phyloP scores from a whole-genome alignment of 495 filamentous ascomycete species.

The Rusavskia elegans region DNA sequence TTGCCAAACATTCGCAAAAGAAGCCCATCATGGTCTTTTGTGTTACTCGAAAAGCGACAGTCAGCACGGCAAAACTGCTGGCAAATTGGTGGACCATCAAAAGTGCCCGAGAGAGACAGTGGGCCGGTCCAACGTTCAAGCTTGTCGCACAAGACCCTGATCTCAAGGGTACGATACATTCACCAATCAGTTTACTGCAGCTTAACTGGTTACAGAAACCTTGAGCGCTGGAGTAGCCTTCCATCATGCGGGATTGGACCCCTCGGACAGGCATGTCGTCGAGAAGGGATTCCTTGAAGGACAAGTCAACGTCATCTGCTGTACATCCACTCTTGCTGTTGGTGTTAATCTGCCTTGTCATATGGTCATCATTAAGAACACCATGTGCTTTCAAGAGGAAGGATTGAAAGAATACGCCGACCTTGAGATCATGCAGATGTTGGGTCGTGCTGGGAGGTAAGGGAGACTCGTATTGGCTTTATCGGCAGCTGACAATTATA shows the following conservation, averaged over 20 bases:
- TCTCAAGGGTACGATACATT: conserved; percentile 32
- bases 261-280: conserved; percentile 49
- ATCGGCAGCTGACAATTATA: background rate
- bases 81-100: conserved; percentile 48
- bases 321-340: conserved; percentile 85
- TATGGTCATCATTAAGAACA: conserved; percentile 86
- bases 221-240: conserved; percentile 67
- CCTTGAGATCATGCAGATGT: conserved; percentile 96
- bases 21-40: conserved; percentile 95
- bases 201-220: conserved; percentile 27
- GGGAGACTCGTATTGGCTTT: background rate
- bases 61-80: conserved; percentile 58
- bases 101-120: conserved; percentile 39
- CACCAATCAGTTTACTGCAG: background rate
- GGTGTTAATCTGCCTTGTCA: conserved; percentile 90
- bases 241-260: conserved; percentile 79
- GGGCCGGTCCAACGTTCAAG: conserved; percentile 44
- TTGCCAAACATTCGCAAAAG: conserved; percentile 53
- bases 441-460: conserved; percentile 70
- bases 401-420: conserved; percentile 67
- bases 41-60: conserved; percentile 64
- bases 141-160: conserved; percentile 47
- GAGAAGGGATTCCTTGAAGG: conserved; percentile 63
- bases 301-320: conserved; percentile 77
- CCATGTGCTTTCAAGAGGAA: conserved; percentile 51